Percentiles rank a stretch among this genome's conserved stretches.
Evolutionary conservation across 257 asterid genomes (phyloP).

Genomic region (Solanum pimpinellifolium): DNA sequence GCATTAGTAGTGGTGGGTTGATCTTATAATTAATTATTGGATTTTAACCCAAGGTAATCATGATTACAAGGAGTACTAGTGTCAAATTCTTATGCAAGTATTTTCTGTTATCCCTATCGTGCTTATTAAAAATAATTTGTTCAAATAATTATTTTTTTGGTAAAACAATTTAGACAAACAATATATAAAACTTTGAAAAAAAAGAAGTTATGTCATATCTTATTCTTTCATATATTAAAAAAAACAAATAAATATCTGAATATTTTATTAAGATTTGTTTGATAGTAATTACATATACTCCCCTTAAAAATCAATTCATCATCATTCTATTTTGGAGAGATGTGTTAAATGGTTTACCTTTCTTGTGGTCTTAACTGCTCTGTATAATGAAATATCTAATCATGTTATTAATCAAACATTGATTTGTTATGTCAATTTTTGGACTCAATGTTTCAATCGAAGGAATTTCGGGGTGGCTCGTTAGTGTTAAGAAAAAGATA

Average conservation of each 20-base stretch:
- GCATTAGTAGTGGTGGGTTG: background rate
- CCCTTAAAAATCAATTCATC: background rate
- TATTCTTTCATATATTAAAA: background rate
- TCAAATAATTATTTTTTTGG: no score
- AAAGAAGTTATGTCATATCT: background rate
- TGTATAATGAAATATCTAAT: background rate
- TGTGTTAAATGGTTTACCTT: background rate
- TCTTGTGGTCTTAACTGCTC: background rate
- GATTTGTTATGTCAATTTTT: background rate
- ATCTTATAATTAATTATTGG: background rate
- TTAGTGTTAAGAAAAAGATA: no score
- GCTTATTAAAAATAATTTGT: background rate
- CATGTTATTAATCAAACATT: background rate
- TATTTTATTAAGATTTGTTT: background rate
- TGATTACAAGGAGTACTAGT: background rate
- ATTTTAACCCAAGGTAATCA: background rate
- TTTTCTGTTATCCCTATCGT: background rate
- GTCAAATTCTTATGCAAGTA: background rate
- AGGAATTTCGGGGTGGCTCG: rapidly evolving
- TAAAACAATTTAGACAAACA: background rate
- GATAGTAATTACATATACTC: background rate
- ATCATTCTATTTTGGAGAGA: background rate
- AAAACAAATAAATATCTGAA: background rate
- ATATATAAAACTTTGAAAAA: background rate
- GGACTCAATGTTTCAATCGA: no score